Base-by-base conservation (phyloP, 2,329 filamentous ascomycete genomes). In the Proliferodiscus dingleyae region DNA sequence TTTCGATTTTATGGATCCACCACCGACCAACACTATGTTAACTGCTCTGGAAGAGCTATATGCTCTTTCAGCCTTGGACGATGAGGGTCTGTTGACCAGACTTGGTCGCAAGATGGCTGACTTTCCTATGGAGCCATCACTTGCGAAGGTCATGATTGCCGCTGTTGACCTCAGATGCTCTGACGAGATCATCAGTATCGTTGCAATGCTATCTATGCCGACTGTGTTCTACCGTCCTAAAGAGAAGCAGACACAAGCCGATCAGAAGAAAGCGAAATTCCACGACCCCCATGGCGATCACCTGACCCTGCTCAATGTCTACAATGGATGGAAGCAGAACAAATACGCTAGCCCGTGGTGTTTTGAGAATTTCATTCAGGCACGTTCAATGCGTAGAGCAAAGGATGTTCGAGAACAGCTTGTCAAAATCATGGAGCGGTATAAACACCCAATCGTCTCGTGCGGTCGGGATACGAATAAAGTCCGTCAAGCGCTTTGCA, bases 1-100 rank as follows among this genome's bases (percentile, higher is more conserved):
- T 62, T 98, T 98, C 61, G 91, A 97, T 68, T 98, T 98, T 60
- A 97, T 98, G 91, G 93, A 98, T 60, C 90, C 93, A 0, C 93
- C 93, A 0, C 93, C 93, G 0, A 93, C 93, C 23, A 96, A 97
- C 61, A 97, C 93, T 10, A 96, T 97, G 89, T 77, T 98, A 53
- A 95, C 89, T 40, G 93, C 93, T 0, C 72, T 98, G 3, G 94
- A 98, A 68, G 93, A 97, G 63, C 74, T 98, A 0, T 98, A 98
- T 61, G 89, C 89, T 1, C 72, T 98, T 9, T 89, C 85, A 3
- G 91, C 91, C 0, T 74, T 98, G 0, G 93, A 98, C 54, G 91
- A 98, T 59, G 93, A 98, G 74, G 93, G 93, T 11, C 75, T 98
- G 0, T 72, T 98, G 2, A 98, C 93, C 0, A 82, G 93, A 5